These are phyloP conservation scores for Knufia fluminis DNA, from an alignment of 2,329 filamentous ascomycete genomes.

Conservation along the genomic window DNA sequence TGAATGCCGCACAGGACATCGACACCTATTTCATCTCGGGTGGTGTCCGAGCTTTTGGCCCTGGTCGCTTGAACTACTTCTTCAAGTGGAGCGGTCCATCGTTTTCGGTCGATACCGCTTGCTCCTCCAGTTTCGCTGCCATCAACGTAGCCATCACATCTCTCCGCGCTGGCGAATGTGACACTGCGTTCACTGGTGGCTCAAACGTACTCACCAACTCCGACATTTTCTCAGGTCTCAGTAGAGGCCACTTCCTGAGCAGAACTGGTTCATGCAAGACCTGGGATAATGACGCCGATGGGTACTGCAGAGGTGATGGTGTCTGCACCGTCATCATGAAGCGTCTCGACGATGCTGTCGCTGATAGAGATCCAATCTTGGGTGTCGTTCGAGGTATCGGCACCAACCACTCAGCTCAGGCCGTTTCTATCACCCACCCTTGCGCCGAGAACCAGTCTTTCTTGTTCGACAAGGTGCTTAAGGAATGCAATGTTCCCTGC, in stretches of 20 bases:
- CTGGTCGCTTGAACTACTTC: slow-evolving; percentile 62
- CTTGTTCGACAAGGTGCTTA: slow-evolving; percentile 32
- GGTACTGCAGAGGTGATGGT: slow-evolving; percentile 72
- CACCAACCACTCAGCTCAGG: slow-evolving; percentile 62
- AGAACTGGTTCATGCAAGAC: slow-evolving; percentile 70
- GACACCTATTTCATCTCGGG: slow-evolving; percentile 61
- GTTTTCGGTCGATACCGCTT: slow-evolving; percentile 67
- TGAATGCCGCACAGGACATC: slow-evolving; percentile 62
- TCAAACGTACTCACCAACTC: slow-evolving; percentile 71
- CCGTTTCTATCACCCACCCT: slow-evolving; percentile 36
- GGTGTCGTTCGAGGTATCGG: slow-evolving; percentile 64
- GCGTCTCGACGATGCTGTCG: slow-evolving; percentile 66
- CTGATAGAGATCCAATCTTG: slow-evolving; percentile 61
- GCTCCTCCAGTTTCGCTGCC: slow-evolving; percentile 63
- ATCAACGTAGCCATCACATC: slow-evolving; percentile 65
- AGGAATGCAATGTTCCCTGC: slow-evolving; percentile 29
- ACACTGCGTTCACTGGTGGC: slow-evolving; percentile 72
- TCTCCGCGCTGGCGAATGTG: slow-evolving; percentile 65
- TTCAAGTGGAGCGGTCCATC: slow-evolving; percentile 68
- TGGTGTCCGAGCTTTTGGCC: slow-evolving; percentile 52
- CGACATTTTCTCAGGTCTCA: slow-evolving; percentile 67
- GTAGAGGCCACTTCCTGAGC: slow-evolving; percentile 68
- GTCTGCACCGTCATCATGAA: slow-evolving; percentile 69
- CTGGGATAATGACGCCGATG: slow-evolving; percentile 70
- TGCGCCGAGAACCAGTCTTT: slow-evolving; percentile 32